Conservation (phyloP, 306 rosid species). For the Rosa chinensis region DNA sequence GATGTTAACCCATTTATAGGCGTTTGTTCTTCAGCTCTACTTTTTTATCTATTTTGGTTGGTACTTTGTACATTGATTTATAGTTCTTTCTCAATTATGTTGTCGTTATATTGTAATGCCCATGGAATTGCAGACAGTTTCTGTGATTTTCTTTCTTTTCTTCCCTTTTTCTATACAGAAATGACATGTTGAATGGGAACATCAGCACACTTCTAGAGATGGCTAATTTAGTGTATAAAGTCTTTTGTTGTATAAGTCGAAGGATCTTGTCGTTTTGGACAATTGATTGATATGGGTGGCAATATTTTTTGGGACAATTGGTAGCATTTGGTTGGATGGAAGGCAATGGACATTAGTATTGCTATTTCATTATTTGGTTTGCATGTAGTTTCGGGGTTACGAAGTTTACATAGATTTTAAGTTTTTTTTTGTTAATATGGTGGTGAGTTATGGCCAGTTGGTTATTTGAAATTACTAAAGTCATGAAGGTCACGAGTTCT, state of each 20-base stretch:
- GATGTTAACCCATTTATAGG: neutral
- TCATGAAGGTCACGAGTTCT: too few relatives aligned
- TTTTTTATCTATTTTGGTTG: neutral
- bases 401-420: too few relatives aligned
- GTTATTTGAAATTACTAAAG: too few relatives aligned
- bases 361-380: too few relatives aligned
- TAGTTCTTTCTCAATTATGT: neutral
- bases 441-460: too few relatives aligned
- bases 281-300: too few relatives aligned
- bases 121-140: neutral
- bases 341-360: too few relatives aligned
- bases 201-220: neutral
- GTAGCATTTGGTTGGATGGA: too few relatives aligned
- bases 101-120: neutral
- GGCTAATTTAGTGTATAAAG: neutral
- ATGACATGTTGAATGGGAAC: neutral
- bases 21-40: slow-evolving; percentile 19
- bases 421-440: too few relatives aligned
- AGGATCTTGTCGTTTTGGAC: neutral
- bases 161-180: neutral
- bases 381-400: too few relatives aligned
- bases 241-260: neutral
- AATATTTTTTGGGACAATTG: too few relatives aligned
- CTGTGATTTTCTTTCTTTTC: neutral
- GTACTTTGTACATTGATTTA: neutral